A percentile compares a stretch with the other conserved stretches of the same genome.
These are phyloP conservation scores for Camelina hispida DNA, from an alignment of 345 rosid species.

Conservation along the genomic window DNA sequence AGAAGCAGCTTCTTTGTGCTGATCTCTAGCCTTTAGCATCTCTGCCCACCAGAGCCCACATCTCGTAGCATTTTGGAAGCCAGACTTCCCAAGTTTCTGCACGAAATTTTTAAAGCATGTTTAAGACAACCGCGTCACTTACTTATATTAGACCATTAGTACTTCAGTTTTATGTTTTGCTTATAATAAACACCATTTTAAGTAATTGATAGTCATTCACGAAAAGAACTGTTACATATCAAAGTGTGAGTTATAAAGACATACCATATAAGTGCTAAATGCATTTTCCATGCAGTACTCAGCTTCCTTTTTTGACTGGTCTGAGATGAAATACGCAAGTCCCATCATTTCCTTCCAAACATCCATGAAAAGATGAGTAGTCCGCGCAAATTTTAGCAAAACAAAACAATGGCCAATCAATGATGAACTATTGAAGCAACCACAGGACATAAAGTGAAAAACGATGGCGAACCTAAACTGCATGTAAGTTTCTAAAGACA, in stretches of 20 bases:
- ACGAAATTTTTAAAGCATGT: slow-evolving; percentile 30
- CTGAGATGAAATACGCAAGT: slow-evolving; percentile 85
- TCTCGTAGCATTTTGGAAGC: slow-evolving; percentile 84
- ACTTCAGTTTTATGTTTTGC: slow-evolving; percentile 33
- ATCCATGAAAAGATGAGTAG: slow-evolving; percentile 37
- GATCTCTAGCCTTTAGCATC: slow-evolving; percentile 87
- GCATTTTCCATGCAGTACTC: slow-evolving; percentile 99
- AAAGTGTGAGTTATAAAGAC: slow-evolving; percentile 39
- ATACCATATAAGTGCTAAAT: slow-evolving; percentile 82
- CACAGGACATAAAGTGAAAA: slow-evolving; percentile 16
- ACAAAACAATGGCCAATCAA: slow-evolving; percentile 11
- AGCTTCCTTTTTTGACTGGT: slow-evolving; percentile 93
- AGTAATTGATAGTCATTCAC: slow-evolving; percentile 29
- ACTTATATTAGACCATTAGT: slow-evolving; percentile 13
- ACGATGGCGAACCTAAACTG: slow-evolving; percentile 9
- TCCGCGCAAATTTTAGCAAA: slow-evolving; percentile 27
- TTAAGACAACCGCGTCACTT: slow-evolving; percentile 22
- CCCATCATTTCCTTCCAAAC: slow-evolving; percentile 96
- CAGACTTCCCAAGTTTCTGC: slow-evolving; percentile 80
- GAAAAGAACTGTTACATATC: slow-evolving; percentile 17
- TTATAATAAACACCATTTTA: slow-evolving; percentile 24
- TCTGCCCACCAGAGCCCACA: slow-evolving; percentile 99
- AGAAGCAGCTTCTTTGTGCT: slow-evolving; percentile 89
- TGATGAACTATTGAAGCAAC: slow-evolving; percentile 27
- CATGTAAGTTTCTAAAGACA: slow-evolving; percentile 2